A percentile compares a stretch with the other conserved stretches of the same genome.
Evolutionary conservation across 768 basidiomycete genomes (phyloP).

Genomic region (Mycena albidolilacea): DNA sequence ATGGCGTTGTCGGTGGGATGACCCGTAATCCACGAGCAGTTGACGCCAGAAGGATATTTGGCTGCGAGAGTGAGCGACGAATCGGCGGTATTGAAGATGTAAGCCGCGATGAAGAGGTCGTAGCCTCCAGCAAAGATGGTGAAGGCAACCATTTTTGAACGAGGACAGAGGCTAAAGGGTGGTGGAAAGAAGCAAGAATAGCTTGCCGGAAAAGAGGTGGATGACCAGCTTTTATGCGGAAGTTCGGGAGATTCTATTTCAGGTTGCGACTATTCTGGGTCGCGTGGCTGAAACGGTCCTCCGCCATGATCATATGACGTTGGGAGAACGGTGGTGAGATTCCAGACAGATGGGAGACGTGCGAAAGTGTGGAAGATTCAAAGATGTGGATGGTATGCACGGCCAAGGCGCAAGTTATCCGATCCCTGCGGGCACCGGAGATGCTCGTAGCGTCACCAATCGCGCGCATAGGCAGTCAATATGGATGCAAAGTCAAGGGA

Average conservation of each 20-base stretch:
- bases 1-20: conserved; percentile 71
- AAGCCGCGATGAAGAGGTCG: conserved; percentile 71
- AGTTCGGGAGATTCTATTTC: too few species aligned
- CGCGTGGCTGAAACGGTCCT: neutral
- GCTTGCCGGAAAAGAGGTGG: neutral
- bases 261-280: neutral
- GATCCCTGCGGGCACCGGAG: too few species aligned
- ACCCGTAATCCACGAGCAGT: conserved; percentile 73
- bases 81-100: conserved; percentile 70
- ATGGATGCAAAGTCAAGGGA: too few species aligned
- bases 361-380: neutral
- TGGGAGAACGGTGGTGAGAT: neutral
- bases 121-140: conserved; percentile 81
- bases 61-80: conserved; percentile 63
- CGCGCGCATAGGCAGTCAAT: too few species aligned
- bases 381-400: too few species aligned
- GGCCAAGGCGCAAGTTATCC: too few species aligned
- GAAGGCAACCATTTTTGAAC: conserved; percentile 70
- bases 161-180: neutral
- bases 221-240: neutral
- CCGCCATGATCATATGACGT: neutral
- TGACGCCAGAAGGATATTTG: conserved; percentile 65
- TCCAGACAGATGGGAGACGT: neutral
- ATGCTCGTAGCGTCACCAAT: too few species aligned
- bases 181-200: neutral